Percentiles rank a stretch among this genome's conserved stretches.
These are phyloP conservation scores for Lactarius psammicola DNA, from an alignment of 768 basidiomycete species.

Conservation along the genomic window DNA sequence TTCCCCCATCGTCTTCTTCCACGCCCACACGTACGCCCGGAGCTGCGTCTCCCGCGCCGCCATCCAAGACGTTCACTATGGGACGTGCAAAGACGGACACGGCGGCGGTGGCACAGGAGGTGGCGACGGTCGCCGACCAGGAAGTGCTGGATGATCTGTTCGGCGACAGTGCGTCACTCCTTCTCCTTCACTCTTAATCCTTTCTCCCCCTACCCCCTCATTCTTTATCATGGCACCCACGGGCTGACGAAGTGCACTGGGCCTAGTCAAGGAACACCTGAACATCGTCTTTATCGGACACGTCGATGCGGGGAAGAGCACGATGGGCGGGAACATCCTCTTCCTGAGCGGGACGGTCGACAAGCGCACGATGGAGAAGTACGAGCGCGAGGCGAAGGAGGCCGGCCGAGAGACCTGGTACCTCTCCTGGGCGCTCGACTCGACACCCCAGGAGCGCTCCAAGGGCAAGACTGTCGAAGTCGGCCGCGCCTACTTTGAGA, in stretches of 20 bases:
- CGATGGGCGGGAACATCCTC: slow-evolving; percentile 96
- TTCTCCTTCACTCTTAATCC: not conserved
- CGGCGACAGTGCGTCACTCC: slow-evolving; percentile 55
- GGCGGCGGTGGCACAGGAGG: slow-evolving; percentile 73
- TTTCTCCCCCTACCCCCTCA: too few species aligned
- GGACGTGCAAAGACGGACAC: slow-evolving; percentile 86
- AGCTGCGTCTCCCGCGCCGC: slow-evolving; percentile 35
- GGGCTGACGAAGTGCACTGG: slow-evolving; percentile 2
- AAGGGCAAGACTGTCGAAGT: slow-evolving; percentile 99
- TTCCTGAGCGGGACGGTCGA: slow-evolving; percentile 90
- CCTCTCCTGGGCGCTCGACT: slow-evolving; percentile 97
- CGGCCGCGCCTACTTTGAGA: slow-evolving; percentile 97
- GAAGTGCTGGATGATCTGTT: slow-evolving; percentile 85
- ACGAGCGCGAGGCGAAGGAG: slow-evolving; percentile 95
- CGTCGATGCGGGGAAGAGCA: slow-evolving; percentile 99
- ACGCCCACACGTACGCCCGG: slow-evolving; percentile 38
- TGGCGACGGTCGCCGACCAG: slow-evolving; percentile 74
- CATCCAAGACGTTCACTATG: slow-evolving; percentile 61
- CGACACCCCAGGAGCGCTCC: slow-evolving; percentile 90
- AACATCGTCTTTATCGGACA: slow-evolving; percentile 99
- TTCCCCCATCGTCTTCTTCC: slow-evolving; percentile 26
- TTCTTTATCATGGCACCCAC: slow-evolving; percentile 2
- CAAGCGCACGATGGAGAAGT: slow-evolving; percentile 99
- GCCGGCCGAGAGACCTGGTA: slow-evolving; percentile 98
- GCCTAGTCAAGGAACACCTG: slow-evolving; percentile 80